Conservation (phyloP, 1,139 yeast genomes). For the Pichia sp. region DNA sequence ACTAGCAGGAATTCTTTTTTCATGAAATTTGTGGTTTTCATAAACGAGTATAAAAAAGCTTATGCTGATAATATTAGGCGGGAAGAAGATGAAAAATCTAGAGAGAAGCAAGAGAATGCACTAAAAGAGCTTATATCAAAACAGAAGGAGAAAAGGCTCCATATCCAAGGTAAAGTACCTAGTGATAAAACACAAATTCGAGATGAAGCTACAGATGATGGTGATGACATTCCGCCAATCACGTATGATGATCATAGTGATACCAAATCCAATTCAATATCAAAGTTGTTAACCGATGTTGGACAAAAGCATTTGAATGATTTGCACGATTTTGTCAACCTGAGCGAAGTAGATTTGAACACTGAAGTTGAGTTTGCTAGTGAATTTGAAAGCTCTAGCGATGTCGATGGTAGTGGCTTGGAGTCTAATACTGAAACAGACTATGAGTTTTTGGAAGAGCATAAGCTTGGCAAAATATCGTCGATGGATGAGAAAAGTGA, state of each 20-base stretch:
- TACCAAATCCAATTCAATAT: no score
- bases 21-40: constrained; percentile 63
- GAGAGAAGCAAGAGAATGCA: constrained; percentile 13
- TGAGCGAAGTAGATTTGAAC: constrained; percentile 1
- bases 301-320: no score
- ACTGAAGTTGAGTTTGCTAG: not conserved
- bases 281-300: no score
- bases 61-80: constrained; percentile 67
- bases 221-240: not conserved
- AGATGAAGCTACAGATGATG: not conserved
- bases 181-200: not conserved
- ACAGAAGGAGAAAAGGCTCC: not conserved
- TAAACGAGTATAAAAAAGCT: constrained; percentile 67
- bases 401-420: not conserved
- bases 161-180: not conserved
- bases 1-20: constrained; percentile 61
- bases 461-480: not conserved
- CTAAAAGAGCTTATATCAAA: not conserved
- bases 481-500: not conserved
- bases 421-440: constrained; percentile 1
- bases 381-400: constrained; percentile 1
- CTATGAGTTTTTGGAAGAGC: not conserved
- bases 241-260: not conserved
- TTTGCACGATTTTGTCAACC: no score
- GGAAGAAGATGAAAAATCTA: constrained; percentile 58